Evolutionary conservation across 768 basidiomycete genomes (phyloP).

Genomic region (Termitomyces sp.): DNA sequence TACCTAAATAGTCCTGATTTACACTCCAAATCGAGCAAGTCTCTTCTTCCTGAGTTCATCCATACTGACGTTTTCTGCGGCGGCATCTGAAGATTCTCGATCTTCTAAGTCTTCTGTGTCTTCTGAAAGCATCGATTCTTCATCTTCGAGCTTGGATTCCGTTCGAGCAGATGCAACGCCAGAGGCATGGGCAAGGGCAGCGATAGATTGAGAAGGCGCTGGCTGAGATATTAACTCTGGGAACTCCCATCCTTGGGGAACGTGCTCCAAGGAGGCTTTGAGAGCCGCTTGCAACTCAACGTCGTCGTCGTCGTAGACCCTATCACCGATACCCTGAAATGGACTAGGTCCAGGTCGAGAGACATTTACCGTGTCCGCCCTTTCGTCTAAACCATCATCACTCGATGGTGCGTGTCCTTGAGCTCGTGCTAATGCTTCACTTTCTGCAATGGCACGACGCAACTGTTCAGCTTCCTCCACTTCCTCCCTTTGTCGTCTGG

Average conservation of each 20-base stretch:
- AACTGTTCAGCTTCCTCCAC: conserved; percentile 59
- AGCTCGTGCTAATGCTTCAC: conserved; percentile 37
- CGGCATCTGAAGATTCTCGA: conserved; percentile 10
- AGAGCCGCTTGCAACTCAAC: conserved; percentile 84
- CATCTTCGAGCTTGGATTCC: conserved; percentile 25
- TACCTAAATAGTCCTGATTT: conserved; percentile 8
- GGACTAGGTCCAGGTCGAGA: background rate
- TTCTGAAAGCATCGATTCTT: conserved; percentile 32
- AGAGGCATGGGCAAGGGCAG: background rate
- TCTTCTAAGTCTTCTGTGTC: conserved; percentile 19
- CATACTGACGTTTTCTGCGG: conserved; percentile 38
- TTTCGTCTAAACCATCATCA: conserved; percentile 15
- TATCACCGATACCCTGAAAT: conserved; percentile 17
- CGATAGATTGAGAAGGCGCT: conserved; percentile 3
- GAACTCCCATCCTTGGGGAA: conserved; percentile 47
- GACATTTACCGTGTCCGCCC: conserved; percentile 13
- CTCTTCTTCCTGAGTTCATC: conserved; percentile 67
- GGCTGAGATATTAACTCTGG: conserved; percentile 20
- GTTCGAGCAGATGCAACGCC: background rate
- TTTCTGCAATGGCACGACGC: conserved; percentile 56
- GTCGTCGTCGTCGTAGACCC: conserved; percentile 84
- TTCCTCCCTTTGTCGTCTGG: conserved; percentile 25
- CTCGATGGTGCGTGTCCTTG: conserved; percentile 17
- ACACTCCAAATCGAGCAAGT: conserved; percentile 59
- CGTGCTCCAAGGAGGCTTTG: conserved; percentile 68